Evolutionary conservation across 495 filamentous ascomycete genomes (phyloP), one percentile per base, ranked within the genome.

Genomic region (Poronia punctata): DNA sequence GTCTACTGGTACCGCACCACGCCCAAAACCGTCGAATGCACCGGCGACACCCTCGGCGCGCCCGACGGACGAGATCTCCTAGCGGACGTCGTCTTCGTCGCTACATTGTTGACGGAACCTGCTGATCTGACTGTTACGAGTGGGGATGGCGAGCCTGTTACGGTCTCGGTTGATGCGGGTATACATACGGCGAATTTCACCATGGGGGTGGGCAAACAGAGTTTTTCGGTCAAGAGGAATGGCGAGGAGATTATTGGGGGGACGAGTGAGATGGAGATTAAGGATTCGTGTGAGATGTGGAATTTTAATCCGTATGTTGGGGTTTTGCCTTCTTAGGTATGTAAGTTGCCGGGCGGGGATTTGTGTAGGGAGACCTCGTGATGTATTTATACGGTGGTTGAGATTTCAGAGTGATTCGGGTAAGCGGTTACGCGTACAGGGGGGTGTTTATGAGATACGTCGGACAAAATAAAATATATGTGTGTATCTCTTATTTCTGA

Each of bases 291-390:
- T 43, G 74, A 70, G 6, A 66, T 74, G 25, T 79, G 76, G 56
- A 78, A 78, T 49, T 78, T 71, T 57, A 78, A 79, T 40, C 69
- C 74, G 16, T 78, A 74, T 47, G 70, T 59, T 15, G 70, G 70
- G 9, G 36, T 39, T 29, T 14, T 39, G 36, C 7, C 36, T 14
- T n/a, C 22, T 39, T 36, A 17, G n/a, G n/a, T n/a, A 36, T 15
- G 2, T 6, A 1, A 35, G 33, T 4, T 1, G 20, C 2, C 4
- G 1, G 9, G 20, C n/a, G n/a, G n/a, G n/a, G n/a, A n/a, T n/a
- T n/a, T n/a, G n/a, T n/a, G n/a, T n/a, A n/a, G n/a, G n/a, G n/a
- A n/a, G n/a, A n/a, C n/a, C n/a, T n/a, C n/a, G n/a, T n/a, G n/a
- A n/a, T n/a, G n/a, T n/a, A n/a, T n/a, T n/a, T n/a, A n/a, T n/a